These are phyloP conservation scores for Verticillium nonalfalfae DNA, from an alignment of 2,329 filamentous ascomycete species.

Conservation along the genomic window DNA sequence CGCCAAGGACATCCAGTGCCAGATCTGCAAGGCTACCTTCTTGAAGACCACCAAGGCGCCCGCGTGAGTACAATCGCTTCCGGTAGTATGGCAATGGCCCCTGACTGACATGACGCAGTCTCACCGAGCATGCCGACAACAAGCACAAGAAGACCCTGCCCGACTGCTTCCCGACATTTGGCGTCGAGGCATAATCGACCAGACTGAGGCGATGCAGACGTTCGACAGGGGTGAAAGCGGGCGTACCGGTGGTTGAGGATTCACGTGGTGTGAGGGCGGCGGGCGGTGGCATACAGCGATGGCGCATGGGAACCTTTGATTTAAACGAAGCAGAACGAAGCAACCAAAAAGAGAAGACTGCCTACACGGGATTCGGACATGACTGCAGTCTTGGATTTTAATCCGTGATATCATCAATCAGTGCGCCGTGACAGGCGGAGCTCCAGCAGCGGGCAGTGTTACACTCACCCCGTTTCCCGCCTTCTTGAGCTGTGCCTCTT, in stretches of 20 bases:
- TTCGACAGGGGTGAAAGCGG: background rate
- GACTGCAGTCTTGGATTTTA: background rate
- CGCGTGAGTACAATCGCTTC: slow-evolving; percentile 41
- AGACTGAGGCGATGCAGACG: background rate
- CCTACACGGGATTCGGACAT: background rate
- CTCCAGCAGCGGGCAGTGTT: slow-evolving; percentile 11
- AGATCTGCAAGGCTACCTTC: slow-evolving; percentile 71
- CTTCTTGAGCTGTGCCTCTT: slow-evolving; percentile 41
- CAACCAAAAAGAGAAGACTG: background rate
- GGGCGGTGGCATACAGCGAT: slow-evolving; percentile 2
- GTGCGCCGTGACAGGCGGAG: slow-evolving; percentile 22
- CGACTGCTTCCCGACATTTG: slow-evolving; percentile 62
- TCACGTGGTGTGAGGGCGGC: background rate
- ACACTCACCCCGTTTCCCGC: slow-evolving; percentile 14
- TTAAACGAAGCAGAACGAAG: background rate
- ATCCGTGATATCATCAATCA: slow-evolving; percentile 8
- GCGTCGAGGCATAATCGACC: slow-evolving; percentile 8
- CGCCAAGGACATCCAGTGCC: slow-evolving; percentile 72
- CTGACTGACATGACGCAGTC: slow-evolving; percentile 28
- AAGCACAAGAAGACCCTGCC: slow-evolving; percentile 68
- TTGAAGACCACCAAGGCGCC: slow-evolving; percentile 70
- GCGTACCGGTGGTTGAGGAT: background rate
- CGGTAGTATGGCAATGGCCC: background rate
- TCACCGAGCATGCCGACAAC: slow-evolving; percentile 66
- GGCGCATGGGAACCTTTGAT: slow-evolving; percentile 4